Conservation (phyloP, 2,329 filamentous ascomycete species). For the Penicillium sp. region DNA sequence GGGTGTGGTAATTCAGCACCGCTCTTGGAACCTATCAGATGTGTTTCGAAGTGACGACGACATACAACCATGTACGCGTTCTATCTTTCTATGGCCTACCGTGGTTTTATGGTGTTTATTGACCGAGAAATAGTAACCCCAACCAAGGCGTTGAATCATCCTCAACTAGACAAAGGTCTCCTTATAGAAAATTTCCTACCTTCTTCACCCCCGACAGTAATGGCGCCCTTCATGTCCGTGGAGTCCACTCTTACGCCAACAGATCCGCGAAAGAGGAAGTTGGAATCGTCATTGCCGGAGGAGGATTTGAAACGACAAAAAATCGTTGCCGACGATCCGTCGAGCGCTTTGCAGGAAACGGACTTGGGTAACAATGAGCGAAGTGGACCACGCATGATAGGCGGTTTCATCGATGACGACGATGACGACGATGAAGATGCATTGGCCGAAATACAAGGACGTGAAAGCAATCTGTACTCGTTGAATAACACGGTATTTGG, state of each 20-base stretch:
- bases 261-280: conserved; percentile 40
- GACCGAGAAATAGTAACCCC: conserved; percentile 31
- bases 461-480: background rate
- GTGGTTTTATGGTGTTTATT: background rate
- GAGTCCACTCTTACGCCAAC: conserved; percentile 12
- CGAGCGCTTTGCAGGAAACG: background rate
- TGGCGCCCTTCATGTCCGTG: conserved; percentile 41
- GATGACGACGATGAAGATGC: conserved; percentile 12
- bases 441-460: background rate
- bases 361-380: background rate
- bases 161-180: conserved; percentile 15
- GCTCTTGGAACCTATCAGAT: conserved; percentile 40
- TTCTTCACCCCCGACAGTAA: conserved; percentile 30
- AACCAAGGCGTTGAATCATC: conserved; percentile 24
- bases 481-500: background rate
- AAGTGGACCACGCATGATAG: background rate
- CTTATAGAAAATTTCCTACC: conserved; percentile 21
- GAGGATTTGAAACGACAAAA: conserved; percentile 38
- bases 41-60: conserved; percentile 42
- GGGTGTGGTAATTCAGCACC: conserved; percentile 40
- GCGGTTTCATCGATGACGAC: conserved; percentile 12
- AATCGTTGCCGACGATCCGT: conserved; percentile 29
- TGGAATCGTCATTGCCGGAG: conserved; percentile 24
- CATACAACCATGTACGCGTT: conserved; percentile 29
- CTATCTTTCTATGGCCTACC: background rate